Base-by-base conservation (phyloP, 192 early-diverging fungal species). In the Coemansia sp. region DNA sequence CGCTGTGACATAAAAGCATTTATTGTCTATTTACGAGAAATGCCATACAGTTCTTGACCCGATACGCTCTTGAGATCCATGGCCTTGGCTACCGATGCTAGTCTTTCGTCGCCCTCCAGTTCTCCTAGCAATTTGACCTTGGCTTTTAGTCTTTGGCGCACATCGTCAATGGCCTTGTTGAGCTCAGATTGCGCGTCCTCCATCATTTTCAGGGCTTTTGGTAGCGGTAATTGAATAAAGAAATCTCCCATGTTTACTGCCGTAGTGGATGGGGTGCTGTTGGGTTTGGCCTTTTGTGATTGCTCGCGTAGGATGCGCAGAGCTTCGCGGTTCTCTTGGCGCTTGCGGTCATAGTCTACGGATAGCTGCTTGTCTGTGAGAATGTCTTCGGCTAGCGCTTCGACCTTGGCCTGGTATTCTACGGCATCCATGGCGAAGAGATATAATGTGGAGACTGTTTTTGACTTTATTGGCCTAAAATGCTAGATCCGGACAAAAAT, bases 241-340 rank as follows among this genome's bases (percentile, higher is more conserved):
- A 82, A 81, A 42, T 82, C 79, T 26, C 79, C 79, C 79, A 76
- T 82, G 79, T 76, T 82, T 31, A 82, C 65, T 0, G 79, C 55
- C 2, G 72, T 65, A 2, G 72, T 71, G 5, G 68, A 64, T 23
- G 59, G 59, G 10, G 41, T 25, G 65, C 77, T 74, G 28, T 18
- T 26, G 2, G 77, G 68, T 28, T 64, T 66, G 16, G 38, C 58
- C 13, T 48, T 61, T 11, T 62, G 39, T 36, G 67, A 42, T 42
- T 74, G 64, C 57, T 71, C 39, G 14, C 57, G 63, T 14, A 82
- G 65, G 42, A 56, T 41, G 53, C 59, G 58, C 43, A 76, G 59
- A 3, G 79, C 79, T n/a, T 69, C 65, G 66, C 73, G 66, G 65
- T 72, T 76, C 28, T 82, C 79, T 34, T 76, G 69, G 35, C 62